These are phyloP conservation scores for Brassica cretica DNA, from an alignment of 345 rosid genomes.

Conservation along the genomic window DNA sequence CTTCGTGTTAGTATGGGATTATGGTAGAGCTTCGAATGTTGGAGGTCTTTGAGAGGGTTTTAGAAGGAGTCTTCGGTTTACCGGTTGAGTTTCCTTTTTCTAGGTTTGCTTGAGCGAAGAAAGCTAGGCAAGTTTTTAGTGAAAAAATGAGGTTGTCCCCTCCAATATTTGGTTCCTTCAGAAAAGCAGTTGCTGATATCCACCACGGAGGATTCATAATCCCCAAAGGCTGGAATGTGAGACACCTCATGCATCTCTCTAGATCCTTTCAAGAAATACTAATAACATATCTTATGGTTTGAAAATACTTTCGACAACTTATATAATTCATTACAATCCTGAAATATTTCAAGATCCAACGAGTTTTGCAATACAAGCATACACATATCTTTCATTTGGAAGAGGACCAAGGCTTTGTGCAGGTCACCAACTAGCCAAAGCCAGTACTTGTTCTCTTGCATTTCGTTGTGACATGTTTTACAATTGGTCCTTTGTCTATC, in stretches of 20 bases:
- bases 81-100: slow-evolving; percentile 55
- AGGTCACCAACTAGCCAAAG: slow-evolving; percentile 73
- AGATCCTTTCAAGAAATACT: background rate
- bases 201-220: slow-evolving; percentile 62
- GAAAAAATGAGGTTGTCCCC: slow-evolving; percentile 75
- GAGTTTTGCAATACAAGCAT: slow-evolving; percentile 53
- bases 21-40: too few species aligned
- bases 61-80: slow-evolving; percentile 67
- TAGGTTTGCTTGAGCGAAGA: slow-evolving; percentile 58
- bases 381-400: slow-evolving; percentile 62
- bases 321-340: slow-evolving; percentile 57
- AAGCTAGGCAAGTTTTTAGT: slow-evolving; percentile 69
- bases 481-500: slow-evolving; percentile 55
- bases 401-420: slow-evolving; percentile 77
- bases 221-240: slow-evolving; percentile 81
- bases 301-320: slow-evolving; percentile 59
- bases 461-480: slow-evolving; percentile 47
- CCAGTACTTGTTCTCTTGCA: slow-evolving; percentile 61
- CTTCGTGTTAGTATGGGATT: slow-evolving; percentile 60
- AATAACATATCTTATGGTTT: background rate
- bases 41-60: slow-evolving; percentile 55
- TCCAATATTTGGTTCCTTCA: slow-evolving; percentile 75
- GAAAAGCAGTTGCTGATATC: slow-evolving; percentile 60
- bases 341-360: slow-evolving; percentile 54
- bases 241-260: background rate